Percentiles rank a stretch among this genome's conserved stretches.
Conservation (phyloP, 345 rosid species). For the Noccaea caerulescens region DNA sequence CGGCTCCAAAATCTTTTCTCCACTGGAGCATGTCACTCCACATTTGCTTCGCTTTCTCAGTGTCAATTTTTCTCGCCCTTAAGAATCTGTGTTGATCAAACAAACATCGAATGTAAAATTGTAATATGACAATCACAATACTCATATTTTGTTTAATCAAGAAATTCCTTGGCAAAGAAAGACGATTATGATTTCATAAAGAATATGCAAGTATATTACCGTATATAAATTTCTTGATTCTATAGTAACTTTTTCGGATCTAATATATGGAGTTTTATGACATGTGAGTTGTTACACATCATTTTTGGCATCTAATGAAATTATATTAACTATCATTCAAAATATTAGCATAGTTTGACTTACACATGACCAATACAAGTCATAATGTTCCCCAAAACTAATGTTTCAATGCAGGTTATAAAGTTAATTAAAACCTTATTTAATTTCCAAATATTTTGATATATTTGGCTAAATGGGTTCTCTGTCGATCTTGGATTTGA, state of each 20-base stretch:
- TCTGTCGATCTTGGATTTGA: neutral
- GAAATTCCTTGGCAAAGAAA: neutral
- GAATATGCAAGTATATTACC: neutral
- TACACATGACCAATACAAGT: too few relatives aligned
- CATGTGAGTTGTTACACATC: neutral
- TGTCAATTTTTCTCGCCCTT: conserved; percentile 92
- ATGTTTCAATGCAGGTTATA: neutral
- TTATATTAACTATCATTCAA: neutral
- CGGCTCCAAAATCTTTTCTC: conserved; percentile 86
- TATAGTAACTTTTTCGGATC: conserved; percentile 1
- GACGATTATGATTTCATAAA: neutral
- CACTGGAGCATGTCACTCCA: conserved; percentile 98
- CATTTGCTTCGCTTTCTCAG: conserved; percentile 94
- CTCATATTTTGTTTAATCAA: neutral
- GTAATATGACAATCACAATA: neutral
- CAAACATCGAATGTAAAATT: conserved; percentile 1
- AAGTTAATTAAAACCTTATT: neutral
- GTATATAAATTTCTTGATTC: neutral
- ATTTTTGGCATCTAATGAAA: neutral
- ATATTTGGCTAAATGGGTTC: neutral
- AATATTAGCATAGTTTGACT: neutral
- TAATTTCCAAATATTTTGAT: neutral
- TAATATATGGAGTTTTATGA: neutral
- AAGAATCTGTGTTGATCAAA: conserved; percentile 56
- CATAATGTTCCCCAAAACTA: conserved; percentile 4